phyloP scores from a whole-genome alignment of 2,329 filamentous ascomycete genomes.

The Microsporum canis region DNA sequence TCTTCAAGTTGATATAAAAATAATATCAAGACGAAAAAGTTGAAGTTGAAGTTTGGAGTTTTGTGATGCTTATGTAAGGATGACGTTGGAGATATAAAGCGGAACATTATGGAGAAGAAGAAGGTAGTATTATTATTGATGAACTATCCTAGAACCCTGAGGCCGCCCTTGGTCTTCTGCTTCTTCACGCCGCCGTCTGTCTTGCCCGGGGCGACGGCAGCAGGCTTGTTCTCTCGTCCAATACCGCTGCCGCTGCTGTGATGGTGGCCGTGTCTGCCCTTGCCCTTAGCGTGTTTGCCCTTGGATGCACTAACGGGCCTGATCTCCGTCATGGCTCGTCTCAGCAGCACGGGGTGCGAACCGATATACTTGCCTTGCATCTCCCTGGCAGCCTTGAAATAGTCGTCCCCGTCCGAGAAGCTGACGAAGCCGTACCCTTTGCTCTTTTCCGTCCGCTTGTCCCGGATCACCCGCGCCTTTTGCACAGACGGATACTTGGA shows the following conservation, averaged over 20 bases:
- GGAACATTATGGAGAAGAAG: background rate
- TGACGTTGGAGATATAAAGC: background rate
- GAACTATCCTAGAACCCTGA: slow-evolving; percentile 34
- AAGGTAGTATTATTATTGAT: background rate
- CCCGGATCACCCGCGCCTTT: slow-evolving; percentile 85
- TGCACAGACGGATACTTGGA: slow-evolving; percentile 75
- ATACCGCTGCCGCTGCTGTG: slow-evolving; percentile 23
- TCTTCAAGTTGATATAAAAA: too few relatives aligned
- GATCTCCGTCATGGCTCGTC: slow-evolving; percentile 85
- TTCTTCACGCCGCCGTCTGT: slow-evolving; percentile 35
- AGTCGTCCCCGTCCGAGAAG: slow-evolving; percentile 90
- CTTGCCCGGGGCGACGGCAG: slow-evolving; percentile 21
- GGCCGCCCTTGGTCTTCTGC: slow-evolving; percentile 38
- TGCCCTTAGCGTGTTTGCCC: slow-evolving; percentile 48
- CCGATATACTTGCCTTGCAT: slow-evolving; percentile 99
- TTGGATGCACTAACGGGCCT: slow-evolving; percentile 59
- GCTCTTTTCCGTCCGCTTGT: slow-evolving; percentile 92
- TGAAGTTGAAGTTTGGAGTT: background rate
- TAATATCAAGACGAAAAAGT: background rate
- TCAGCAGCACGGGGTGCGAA: slow-evolving; percentile 80
- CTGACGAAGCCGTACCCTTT: slow-evolving; percentile 95
- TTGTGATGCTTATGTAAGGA: slow-evolving; percentile 3
- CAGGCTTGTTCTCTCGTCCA: slow-evolving; percentile 18
- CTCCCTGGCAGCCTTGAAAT: slow-evolving; percentile 90
- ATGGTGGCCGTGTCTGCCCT: slow-evolving; percentile 20